Conservation (phyloP, 1,139 yeast genomes). For the Meyerozyma guilliermondii region DNA sequence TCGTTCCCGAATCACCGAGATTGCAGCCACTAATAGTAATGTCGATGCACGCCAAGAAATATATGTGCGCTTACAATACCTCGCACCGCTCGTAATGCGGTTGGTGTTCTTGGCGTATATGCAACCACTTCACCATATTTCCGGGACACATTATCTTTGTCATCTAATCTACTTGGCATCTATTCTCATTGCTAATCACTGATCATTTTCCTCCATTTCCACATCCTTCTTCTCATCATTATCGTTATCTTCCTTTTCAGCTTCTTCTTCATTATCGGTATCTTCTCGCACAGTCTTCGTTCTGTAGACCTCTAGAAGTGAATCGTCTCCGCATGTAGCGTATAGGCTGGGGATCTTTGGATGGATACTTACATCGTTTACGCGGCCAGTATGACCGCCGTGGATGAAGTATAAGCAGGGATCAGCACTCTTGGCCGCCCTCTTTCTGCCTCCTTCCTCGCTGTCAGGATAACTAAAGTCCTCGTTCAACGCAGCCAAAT, state of each 20-base stretch:
- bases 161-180: neutral
- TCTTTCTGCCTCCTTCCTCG: slow-evolving; percentile 17
- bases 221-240: slow-evolving; percentile 19
- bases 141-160: neutral
- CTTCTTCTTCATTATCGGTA: slow-evolving; percentile 37
- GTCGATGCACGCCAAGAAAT: too few species aligned
- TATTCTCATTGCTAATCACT: neutral
- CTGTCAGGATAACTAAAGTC: slow-evolving; percentile 35
- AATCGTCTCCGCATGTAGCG: slow-evolving; percentile 50
- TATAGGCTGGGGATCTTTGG: slow-evolving; percentile 37
- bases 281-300: slow-evolving; percentile 38
- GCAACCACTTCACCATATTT: neutral
- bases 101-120: neutral
- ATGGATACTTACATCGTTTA: slow-evolving; percentile 48
- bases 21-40: too few species aligned
- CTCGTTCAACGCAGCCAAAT: slow-evolving; percentile 40
- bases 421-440: slow-evolving; percentile 37
- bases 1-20: too few species aligned
- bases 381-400: slow-evolving; percentile 54
- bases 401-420: slow-evolving; percentile 58
- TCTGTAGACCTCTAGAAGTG: slow-evolving; percentile 50
- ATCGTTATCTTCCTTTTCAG: slow-evolving; percentile 17
- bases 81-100: too few species aligned
- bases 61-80: too few species aligned
- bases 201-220: slow-evolving; percentile 4